A percentile compares a stretch with the other conserved stretches of the same genome.
phyloP scores from a whole-genome alignment of 2,329 filamentous ascomycete species.

The Coleophoma crateriformis region DNA sequence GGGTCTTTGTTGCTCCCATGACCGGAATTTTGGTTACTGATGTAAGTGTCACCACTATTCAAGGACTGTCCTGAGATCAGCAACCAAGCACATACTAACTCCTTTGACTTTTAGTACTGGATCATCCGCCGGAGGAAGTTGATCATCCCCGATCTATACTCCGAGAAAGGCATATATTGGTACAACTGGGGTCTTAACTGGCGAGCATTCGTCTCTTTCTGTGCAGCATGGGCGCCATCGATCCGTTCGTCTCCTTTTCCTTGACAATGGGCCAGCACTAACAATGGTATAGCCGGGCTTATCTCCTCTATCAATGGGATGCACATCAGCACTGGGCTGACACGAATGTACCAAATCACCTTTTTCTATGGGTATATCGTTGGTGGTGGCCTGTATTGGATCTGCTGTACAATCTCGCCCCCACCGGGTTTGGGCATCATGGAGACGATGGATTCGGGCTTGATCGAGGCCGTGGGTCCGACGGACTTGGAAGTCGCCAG shows the following conservation, averaged over 20 bases:
- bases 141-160: constrained; percentile 9
- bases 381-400: background rate
- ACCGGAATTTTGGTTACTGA: background rate
- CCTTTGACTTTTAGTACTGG: background rate
- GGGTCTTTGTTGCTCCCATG: background rate
- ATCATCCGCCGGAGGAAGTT: constrained; percentile 3
- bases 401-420: background rate
- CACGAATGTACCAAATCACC: background rate
- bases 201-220: background rate
- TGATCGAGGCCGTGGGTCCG: background rate
- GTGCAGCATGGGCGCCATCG: too few relatives aligned
- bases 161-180: constrained; percentile 7
- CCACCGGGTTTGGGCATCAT: background rate
- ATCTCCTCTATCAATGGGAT: background rate
- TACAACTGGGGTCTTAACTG: constrained; percentile 6
- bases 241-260: constrained; percentile 1
- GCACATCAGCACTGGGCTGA: background rate
- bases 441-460: background rate
- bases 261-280: constrained; percentile 6
- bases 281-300: background rate
- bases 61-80: too few relatives aligned
- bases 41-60: too few relatives aligned
- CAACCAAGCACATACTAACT: too few relatives aligned
- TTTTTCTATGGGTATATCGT: background rate
- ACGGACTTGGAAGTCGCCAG: background rate